Conservation (phyloP, 2,329 filamentous ascomycete genomes). For the Zarea fungicola region DNA sequence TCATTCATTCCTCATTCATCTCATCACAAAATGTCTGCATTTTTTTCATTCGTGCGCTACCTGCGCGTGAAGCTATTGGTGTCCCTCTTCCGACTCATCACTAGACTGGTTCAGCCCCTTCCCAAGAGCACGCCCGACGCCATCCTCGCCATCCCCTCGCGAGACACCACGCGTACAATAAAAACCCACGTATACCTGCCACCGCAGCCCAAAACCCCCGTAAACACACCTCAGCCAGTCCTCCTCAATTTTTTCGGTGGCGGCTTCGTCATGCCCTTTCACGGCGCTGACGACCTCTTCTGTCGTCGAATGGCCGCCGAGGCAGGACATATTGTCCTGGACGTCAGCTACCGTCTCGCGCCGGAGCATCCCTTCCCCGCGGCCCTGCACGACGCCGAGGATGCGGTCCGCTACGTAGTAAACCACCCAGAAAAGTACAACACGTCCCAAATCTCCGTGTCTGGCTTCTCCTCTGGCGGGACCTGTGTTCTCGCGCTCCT, state of each 20-base stretch:
- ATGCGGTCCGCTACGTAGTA: slow-evolving; percentile 19
- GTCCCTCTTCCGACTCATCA: background rate
- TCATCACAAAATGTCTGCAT: too few species aligned
- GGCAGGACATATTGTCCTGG: slow-evolving; percentile 22
- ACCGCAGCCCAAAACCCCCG: slow-evolving; percentile 11
- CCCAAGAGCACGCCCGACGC: background rate
- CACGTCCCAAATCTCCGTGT: background rate
- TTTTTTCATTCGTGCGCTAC: background rate
- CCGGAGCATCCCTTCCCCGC: slow-evolving; percentile 36
- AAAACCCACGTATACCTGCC: slow-evolving; percentile 25
- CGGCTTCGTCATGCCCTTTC: slow-evolving; percentile 28
- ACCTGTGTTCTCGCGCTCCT: too few species aligned
- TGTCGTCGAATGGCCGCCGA: slow-evolving; percentile 28
- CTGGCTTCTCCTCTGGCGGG: too few species aligned
- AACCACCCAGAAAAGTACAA: background rate
- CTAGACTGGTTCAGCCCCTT: background rate
- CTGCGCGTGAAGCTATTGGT: background rate
- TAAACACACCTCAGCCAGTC: slow-evolving; percentile 18
- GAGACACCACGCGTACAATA: slow-evolving; percentile 23
- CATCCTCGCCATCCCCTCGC: slow-evolving; percentile 22
- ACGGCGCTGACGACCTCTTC: slow-evolving; percentile 34
- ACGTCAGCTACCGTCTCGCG: slow-evolving; percentile 35
- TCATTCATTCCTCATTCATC: too few species aligned
- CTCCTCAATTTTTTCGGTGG: slow-evolving; percentile 34
- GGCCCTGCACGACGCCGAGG: slow-evolving; percentile 27